Evolutionary conservation across 2,329 filamentous ascomycete genomes (phyloP).

Genomic region (Colletotrichum truncatum): DNA sequence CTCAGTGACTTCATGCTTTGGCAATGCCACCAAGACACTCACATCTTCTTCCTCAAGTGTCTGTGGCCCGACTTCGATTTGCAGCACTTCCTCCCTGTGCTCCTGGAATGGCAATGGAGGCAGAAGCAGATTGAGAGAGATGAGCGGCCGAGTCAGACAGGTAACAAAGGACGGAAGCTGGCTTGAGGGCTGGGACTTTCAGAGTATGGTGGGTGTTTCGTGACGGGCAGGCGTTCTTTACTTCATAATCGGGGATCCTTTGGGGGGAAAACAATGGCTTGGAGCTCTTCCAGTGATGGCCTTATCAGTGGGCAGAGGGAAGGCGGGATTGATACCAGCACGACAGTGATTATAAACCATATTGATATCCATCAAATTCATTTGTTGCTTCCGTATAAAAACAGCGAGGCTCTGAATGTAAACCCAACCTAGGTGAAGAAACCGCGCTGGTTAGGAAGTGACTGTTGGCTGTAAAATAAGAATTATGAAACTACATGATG

Average conservation of each 20-base stretch:
- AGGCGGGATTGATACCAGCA: conserved; percentile 22
- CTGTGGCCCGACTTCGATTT: conserved; percentile 97
- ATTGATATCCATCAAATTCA: conserved; percentile 25
- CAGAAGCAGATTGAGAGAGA: conserved; percentile 67
- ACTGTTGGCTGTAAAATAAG: too few relatives aligned
- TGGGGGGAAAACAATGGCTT: background rate
- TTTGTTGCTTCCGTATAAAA: background rate
- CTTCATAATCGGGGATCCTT: background rate
- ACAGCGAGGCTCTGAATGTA: background rate
- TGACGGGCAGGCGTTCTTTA: background rate
- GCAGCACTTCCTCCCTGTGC: conserved; percentile 90
- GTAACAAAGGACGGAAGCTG: conserved; percentile 16
- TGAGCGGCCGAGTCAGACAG: conserved; percentile 49
- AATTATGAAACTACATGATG: background rate
- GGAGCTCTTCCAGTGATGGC: background rate
- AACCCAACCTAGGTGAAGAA: background rate
- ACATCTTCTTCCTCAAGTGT: conserved; percentile 91
- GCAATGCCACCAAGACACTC: conserved; percentile 94
- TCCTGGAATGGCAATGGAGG: conserved; percentile 87
- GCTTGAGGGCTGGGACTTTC: background rate
- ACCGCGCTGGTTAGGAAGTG: background rate
- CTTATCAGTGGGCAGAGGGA: background rate
- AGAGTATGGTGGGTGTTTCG: background rate
- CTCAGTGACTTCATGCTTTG: conserved; percentile 99
- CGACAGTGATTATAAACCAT: conserved; percentile 2